Percentiles rank a stretch among this genome's conserved stretches.
These are phyloP conservation scores for Zygoascus meyerae DNA, from an alignment of 1,139 yeast genomes.

Conservation along the genomic window DNA sequence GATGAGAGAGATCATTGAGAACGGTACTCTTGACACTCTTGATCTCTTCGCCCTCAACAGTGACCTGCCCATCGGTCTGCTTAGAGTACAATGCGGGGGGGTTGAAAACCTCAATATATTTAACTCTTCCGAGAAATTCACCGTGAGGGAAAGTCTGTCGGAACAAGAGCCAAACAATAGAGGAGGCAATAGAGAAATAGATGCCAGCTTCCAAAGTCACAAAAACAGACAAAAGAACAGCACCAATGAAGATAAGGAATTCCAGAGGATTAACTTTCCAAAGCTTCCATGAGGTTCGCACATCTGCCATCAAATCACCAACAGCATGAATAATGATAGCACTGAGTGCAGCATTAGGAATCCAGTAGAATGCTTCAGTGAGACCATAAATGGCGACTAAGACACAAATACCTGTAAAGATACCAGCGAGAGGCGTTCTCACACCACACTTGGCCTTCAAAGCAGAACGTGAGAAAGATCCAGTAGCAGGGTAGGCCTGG, in stretches of 20 bases:
- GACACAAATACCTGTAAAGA: constrained; percentile 85
- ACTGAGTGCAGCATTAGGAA: constrained; percentile 80
- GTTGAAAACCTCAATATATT: constrained; percentile 37
- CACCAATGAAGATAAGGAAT: constrained; percentile 65
- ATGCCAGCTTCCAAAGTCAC: constrained; percentile 82
- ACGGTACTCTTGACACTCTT: background rate
- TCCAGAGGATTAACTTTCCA: constrained; percentile 77
- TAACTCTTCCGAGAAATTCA: constrained; percentile 70
- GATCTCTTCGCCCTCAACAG: background rate
- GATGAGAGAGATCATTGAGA: constrained; percentile 6
- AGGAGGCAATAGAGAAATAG: constrained; percentile 83
- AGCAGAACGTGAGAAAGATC: constrained; percentile 93
- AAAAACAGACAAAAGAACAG: constrained; percentile 75
- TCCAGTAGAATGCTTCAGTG: constrained; percentile 77
- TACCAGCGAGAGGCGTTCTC: constrained; percentile 88
- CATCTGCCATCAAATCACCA: constrained; percentile 73
- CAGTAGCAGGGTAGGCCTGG: constrained; percentile 93
- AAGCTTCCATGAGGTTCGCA: constrained; percentile 63
- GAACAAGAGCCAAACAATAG: constrained; percentile 66
- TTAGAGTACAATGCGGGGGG: constrained; percentile 30
- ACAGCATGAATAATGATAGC: constrained; percentile 97
- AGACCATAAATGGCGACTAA: constrained; percentile 78
- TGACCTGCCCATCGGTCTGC: constrained; percentile 2
- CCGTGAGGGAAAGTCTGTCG: constrained; percentile 79
- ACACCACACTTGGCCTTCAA: constrained; percentile 94